These are phyloP conservation scores for Hemileccinum impolitum DNA, from an alignment of 768 basidiomycete species.

Conservation along the genomic window DNA sequence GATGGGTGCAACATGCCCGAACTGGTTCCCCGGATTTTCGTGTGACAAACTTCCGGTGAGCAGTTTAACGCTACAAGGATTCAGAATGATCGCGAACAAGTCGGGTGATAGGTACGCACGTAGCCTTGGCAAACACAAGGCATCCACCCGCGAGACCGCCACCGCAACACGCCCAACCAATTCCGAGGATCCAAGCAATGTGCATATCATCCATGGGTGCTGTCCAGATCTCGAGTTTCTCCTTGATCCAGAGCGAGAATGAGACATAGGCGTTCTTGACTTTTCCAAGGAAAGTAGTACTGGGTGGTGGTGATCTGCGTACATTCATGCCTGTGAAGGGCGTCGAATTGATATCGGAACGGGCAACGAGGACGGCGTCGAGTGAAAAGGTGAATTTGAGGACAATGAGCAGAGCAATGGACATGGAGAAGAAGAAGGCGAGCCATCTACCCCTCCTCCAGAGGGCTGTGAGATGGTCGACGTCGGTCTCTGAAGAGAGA, in stretches of 20 bases:
- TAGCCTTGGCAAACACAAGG: conserved; percentile 74
- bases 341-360: conserved; percentile 63
- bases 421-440: conserved; percentile 82
- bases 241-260: conserved; percentile 51
- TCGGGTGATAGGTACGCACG: conserved; percentile 17
- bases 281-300: conserved; percentile 30
- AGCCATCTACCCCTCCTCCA: conserved; percentile 92
- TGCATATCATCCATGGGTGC: conserved; percentile 79
- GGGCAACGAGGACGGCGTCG: conserved; percentile 66
- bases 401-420: conserved; percentile 59
- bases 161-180: conserved; percentile 91
- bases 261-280: conserved; percentile 41
- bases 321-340: conserved; percentile 45
- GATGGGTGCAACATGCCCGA: conserved; percentile 77
- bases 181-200: conserved; percentile 87
- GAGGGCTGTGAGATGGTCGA: conserved; percentile 70
- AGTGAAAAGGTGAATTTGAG: conserved; percentile 70
- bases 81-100: conserved; percentile 4
- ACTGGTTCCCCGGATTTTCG: conserved; percentile 81
- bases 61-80: conserved; percentile 62
- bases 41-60: conserved; percentile 74
- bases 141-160: conserved; percentile 87
- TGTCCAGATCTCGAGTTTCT: conserved; percentile 71
- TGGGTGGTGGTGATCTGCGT: conserved; percentile 19
- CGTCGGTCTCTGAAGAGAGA: conserved; percentile 68